Evolutionary conservation across 495 filamentous ascomycete species (phyloP).

Genomic region (Aspergillus saccharolyticus): DNA sequence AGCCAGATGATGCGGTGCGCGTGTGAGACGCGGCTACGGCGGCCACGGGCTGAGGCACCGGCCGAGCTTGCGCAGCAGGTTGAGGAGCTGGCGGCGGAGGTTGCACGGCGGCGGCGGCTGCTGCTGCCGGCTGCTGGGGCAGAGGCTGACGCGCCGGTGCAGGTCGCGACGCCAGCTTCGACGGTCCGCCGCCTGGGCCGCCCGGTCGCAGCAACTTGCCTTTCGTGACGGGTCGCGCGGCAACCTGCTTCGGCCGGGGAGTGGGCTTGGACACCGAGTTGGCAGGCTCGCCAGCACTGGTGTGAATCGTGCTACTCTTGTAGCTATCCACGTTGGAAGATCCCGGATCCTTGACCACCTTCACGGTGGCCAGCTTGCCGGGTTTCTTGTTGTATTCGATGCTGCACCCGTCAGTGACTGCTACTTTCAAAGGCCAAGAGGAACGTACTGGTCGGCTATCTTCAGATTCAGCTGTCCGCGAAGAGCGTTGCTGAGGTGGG

Average conservation of each 20-base stretch:
- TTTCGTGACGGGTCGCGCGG: slow-evolving; percentile 79
- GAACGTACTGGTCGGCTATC: slow-evolving; percentile 61
- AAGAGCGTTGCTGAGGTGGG: slow-evolving; percentile 70
- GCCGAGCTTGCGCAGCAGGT: slow-evolving; percentile 25
- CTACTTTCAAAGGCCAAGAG: background rate
- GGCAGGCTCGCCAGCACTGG: slow-evolving; percentile 73
- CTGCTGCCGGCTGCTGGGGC: slow-evolving; percentile 32
- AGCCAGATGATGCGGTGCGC: slow-evolving; percentile 49
- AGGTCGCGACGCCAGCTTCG: slow-evolving; percentile 55
- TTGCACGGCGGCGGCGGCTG: slow-evolving; percentile 41
- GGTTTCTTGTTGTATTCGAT: slow-evolving; percentile 99
- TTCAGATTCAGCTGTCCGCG: slow-evolving; percentile 76
- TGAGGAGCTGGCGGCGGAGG: slow-evolving; percentile 40
- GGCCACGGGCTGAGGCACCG: slow-evolving; percentile 45
- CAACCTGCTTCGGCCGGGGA: slow-evolving; percentile 76
- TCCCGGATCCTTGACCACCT: slow-evolving; percentile 80
- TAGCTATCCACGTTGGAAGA: slow-evolving; percentile 73
- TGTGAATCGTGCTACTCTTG: slow-evolving; percentile 90
- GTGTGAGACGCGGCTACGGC: slow-evolving; percentile 42
- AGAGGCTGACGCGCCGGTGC: slow-evolving; percentile 44
- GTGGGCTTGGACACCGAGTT: slow-evolving; percentile 79
- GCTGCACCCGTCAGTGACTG: slow-evolving; percentile 31
- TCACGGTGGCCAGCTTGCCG: slow-evolving; percentile 80
- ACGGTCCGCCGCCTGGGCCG: slow-evolving; percentile 75
- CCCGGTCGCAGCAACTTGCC: slow-evolving; percentile 89